phyloP scores from a whole-genome alignment of 495 filamentous ascomycete species.

The Friedmanniomyces simplex region DNA sequence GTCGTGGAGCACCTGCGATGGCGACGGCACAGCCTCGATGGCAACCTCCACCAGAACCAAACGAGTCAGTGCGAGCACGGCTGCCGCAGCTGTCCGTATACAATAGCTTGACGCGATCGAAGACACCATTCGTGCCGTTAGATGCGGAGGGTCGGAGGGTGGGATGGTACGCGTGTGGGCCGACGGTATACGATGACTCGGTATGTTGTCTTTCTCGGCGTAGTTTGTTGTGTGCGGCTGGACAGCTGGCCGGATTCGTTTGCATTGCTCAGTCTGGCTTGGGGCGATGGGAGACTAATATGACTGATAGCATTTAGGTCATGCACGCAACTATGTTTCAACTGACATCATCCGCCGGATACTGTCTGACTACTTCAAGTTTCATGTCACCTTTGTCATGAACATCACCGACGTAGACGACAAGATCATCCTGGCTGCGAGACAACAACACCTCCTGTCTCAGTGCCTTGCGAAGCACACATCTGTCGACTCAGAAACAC shows the following conservation, averaged over 20 bases:
- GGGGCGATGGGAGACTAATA: conserved; percentile 5
- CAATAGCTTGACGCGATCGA: conserved; percentile 66
- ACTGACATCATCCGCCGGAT: conserved; percentile 89
- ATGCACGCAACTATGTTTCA: conserved; percentile 87
- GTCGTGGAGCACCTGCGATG: conserved; percentile 8
- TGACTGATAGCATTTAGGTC: conserved; percentile 55
- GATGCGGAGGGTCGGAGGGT: conserved; percentile 11
- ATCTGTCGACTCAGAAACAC: conserved; percentile 38
- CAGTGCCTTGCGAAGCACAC: conserved; percentile 39
- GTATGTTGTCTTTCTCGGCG: not conserved
- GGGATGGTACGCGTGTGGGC: conserved; percentile 38
- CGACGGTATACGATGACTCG: conserved; percentile 85
- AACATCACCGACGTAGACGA: conserved; percentile 94
- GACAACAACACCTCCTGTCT: conserved; percentile 63
- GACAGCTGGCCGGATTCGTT: not conserved
- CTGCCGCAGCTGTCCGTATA: conserved; percentile 49
- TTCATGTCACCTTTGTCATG: conserved; percentile 83
- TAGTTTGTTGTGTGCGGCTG: not conserved
- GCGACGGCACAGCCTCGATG: conserved; percentile 33
- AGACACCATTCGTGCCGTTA: conserved; percentile 66
- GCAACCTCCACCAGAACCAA: conserved; percentile 26
- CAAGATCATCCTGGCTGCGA: conserved; percentile 82
- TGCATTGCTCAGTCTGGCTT: not conserved
- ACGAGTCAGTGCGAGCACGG: conserved; percentile 5
- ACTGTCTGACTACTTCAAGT: conserved; percentile 75